Percentiles rank a stretch among this genome's conserved stretches.
Conservation (phyloP, 306 rosid species). For the Sicyos baderoa region DNA sequence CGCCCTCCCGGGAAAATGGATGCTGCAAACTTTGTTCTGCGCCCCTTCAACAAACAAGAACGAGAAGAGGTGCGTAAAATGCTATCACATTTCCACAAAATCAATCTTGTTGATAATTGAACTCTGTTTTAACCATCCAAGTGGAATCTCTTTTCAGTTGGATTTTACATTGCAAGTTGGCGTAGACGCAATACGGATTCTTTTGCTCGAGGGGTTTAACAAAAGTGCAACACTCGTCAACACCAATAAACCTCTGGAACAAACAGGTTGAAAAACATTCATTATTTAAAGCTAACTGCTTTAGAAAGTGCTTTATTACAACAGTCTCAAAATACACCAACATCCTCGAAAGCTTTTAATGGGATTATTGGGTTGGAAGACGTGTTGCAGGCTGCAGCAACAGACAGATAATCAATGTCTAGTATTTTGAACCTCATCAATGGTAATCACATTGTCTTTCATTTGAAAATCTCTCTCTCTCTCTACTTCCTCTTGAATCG, state of each 20-base stretch:
- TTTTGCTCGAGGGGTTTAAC: conserved; percentile 71
- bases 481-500: not conserved
- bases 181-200: conserved; percentile 60
- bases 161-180: conserved; percentile 66
- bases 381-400: too few relatives aligned
- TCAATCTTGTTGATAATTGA: not conserved
- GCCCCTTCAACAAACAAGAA: conserved; percentile 69
- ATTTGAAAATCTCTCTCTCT: not conserved
- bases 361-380: not conserved
- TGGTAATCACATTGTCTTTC: conserved; percentile 2
- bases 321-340: not conserved
- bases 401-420: not conserved
- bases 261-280: conserved; percentile 27
- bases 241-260: conserved; percentile 40
- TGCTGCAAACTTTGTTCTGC: conserved; percentile 67
- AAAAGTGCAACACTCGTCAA: conserved; percentile 57
- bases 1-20: conserved; percentile 66
- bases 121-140: not conserved
- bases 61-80: conserved; percentile 50
- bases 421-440: not conserved
- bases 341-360: not conserved
- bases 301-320: not conserved
- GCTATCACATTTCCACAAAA: not conserved
- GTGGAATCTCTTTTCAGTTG: conserved; percentile 43
- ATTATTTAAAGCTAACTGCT: not conserved